Conservation (phyloP, 2,329 filamentous ascomycete genomes). For the Colletotrichum theobromicola region DNA sequence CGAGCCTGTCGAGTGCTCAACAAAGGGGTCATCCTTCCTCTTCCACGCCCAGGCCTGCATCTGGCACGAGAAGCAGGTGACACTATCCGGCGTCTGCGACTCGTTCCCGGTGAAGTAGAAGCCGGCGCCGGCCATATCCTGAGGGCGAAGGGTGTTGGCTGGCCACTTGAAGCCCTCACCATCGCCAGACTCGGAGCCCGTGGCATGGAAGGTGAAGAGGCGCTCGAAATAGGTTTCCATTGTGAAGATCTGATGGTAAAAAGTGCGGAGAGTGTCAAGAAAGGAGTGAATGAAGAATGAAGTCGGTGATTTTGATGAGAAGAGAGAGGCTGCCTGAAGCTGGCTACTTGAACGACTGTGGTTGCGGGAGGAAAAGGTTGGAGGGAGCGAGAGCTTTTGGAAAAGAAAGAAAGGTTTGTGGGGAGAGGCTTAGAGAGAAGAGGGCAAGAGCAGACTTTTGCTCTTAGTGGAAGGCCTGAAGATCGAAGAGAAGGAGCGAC, state of each 20-base stretch:
- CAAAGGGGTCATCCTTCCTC: not conserved
- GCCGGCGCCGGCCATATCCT: slow-evolving; percentile 5
- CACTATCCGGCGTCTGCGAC: not conserved
- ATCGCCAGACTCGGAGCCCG: not conserved
- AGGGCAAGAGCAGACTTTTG: not conserved
- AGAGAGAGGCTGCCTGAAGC: not conserved
- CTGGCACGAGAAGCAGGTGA: not conserved
- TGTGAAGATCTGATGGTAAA: not conserved
- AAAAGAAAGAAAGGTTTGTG: not conserved
- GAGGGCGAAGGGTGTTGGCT: not conserved
- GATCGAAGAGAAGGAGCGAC: not conserved
- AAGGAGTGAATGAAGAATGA: not conserved
- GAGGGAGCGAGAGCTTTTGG: not conserved
- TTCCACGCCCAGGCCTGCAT: slow-evolving; percentile 11
- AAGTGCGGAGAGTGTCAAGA: not conserved
- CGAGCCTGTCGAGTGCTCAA: not conserved
- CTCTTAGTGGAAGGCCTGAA: not conserved
- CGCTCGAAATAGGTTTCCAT: slow-evolving; percentile 6
- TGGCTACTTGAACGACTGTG: not conserved
- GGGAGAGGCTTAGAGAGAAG: fast-evolving
- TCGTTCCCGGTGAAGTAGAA: not conserved
- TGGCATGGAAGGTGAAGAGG: not conserved
- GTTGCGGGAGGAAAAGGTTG: fast-evolving
- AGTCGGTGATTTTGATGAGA: not conserved
- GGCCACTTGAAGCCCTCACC: slow-evolving; percentile 1